Evolutionary conservation across 306 rosid species (phyloP), one percentile per base, ranked within the genome.

Genomic region (Hylodesmum podocarpum): DNA sequence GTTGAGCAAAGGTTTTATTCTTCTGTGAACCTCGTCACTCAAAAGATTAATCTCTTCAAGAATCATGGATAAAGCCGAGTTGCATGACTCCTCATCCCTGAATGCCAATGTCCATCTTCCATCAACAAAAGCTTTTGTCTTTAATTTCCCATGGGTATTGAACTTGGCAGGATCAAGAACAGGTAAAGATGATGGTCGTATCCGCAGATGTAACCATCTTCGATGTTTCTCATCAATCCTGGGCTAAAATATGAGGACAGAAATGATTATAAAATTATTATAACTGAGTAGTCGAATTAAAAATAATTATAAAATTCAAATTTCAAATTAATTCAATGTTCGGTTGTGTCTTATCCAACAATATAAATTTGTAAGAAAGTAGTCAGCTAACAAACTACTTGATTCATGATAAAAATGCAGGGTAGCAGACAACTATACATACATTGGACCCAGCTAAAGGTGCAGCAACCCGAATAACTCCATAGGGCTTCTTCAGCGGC

Each of bases 61-160:
- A 84, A 88, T 69, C 97, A 91, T 89, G 46, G 72, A 75, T 21
- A 89, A 80, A 19, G 98, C 97, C 50, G 75, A 72, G 70, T 83
- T 88, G 84, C 96, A 91, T 43, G 96, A 81, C 73, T 87, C 96
- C 66, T 88, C 97, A 9, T 91, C 94, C 72, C 89, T 66, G 85
- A 94, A 94, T 1, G 98, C 98, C 78, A 94, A 76, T 44, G 93
- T 94, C 98, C 98, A 94, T 87, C 98, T 87, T 55, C 98, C 98
- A 76, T 94, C 98, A 7, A 93, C 91, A 81, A 91, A 87, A 78
- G 90, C 82, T 84, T 80, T 91, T 0, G 90, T 47, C 84, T 84
- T 89, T 18, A 63, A 37, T 76, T 87, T 89, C 43, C 75, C 68
- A 0, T 54, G 24, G 21, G 86, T 66, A 43, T 72, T 83, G 25